Evolutionary conservation across 805 yeast species (phyloP).

Genomic region (Kodamaea nitidulidarum): DNA sequence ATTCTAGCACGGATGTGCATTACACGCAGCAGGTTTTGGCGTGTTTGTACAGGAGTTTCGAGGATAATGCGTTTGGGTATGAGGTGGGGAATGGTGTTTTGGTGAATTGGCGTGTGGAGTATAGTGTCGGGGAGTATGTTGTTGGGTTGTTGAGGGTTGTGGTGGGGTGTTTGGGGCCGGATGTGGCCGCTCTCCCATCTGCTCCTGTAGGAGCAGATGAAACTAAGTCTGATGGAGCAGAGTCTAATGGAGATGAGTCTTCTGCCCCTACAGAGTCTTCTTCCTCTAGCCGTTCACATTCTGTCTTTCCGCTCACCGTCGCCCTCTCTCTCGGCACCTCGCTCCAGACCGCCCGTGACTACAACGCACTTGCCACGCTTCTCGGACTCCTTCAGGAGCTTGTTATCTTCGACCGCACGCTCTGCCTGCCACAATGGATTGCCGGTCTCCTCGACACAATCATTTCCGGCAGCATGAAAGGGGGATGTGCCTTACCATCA

Average conservation of each 20-base stretch:
- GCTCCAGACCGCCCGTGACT: conserved; percentile 23
- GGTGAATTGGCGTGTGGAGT: conserved; percentile 35
- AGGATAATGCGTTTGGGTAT: conserved; percentile 35
- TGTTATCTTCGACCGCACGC: conserved; percentile 10
- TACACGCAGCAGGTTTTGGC: conserved; percentile 39
- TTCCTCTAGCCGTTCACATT: too few species aligned
- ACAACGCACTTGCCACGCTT: conserved; percentile 27
- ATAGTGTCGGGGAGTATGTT: conserved; percentile 21
- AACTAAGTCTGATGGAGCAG: too few species aligned
- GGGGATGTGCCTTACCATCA: conserved; percentile 29
- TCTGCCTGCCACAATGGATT: neutral
- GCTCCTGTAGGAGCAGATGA: too few species aligned
- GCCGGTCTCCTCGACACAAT: neutral
- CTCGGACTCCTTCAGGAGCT: conserved; percentile 29
- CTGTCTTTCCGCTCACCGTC: conserved; percentile 17
- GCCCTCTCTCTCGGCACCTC: conserved; percentile 25
- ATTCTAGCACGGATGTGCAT: conserved; percentile 47
- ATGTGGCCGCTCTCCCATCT: too few species aligned
- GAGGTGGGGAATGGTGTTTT: conserved; percentile 30
- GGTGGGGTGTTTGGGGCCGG: conserved; percentile 39
- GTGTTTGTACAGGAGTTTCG: conserved; percentile 26
- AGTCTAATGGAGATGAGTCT: too few species aligned
- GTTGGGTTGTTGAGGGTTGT: conserved; percentile 26
- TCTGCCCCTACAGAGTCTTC: too few species aligned
- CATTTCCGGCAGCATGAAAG: conserved; percentile 14